A percentile compares a stretch with the other conserved stretches of the same genome.
These are phyloP conservation scores for Aspergillus brunneoviolaceus DNA, from an alignment of 2,329 filamentous ascomycete genomes.

Conservation along the genomic window DNA sequence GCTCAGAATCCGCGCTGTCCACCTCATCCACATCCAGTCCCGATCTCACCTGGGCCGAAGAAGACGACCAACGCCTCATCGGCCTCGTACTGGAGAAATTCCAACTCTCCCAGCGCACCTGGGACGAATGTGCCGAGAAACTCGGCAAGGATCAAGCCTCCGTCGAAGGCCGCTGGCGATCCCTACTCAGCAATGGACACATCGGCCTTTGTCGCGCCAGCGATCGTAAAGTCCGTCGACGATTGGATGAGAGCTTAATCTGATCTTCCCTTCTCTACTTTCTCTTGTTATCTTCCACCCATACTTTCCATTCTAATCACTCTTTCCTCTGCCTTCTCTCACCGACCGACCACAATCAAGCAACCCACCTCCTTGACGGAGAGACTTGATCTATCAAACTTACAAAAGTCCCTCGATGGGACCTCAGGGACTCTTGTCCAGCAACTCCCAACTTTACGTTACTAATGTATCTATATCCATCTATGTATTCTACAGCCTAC, in stretches of 20 bases:
- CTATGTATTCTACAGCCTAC: neutral
- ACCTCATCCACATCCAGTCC: neutral
- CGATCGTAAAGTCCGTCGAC: slow-evolving; percentile 26
- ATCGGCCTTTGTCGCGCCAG: slow-evolving; percentile 39
- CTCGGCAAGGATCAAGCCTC: slow-evolving; percentile 44
- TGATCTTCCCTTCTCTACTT: slow-evolving; percentile 5
- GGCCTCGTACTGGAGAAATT: slow-evolving; percentile 47
- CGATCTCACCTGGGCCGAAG: slow-evolving; percentile 34
- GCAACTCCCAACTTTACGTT: neutral
- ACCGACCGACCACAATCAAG: too few species aligned
- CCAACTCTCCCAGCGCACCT: slow-evolving; percentile 43
- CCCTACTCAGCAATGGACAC: slow-evolving; percentile 45
- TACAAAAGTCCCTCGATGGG: neutral
- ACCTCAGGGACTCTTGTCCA: neutral
- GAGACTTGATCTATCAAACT: too few species aligned
- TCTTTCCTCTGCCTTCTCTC: neutral
- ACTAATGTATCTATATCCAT: slow-evolving; percentile 2
- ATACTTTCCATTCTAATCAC: neutral
- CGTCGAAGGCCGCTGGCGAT: slow-evolving; percentile 44
- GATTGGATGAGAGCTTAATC: slow-evolving; percentile 29
- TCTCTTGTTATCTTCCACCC: neutral
- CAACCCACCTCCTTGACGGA: neutral
- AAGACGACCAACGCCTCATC: slow-evolving; percentile 45
- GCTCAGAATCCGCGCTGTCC: slow-evolving; percentile 19
- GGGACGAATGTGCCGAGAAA: slow-evolving; percentile 46